Base-by-base conservation (phyloP, 73 alveolate species). In the Paramecium sonneborni region DNA sequence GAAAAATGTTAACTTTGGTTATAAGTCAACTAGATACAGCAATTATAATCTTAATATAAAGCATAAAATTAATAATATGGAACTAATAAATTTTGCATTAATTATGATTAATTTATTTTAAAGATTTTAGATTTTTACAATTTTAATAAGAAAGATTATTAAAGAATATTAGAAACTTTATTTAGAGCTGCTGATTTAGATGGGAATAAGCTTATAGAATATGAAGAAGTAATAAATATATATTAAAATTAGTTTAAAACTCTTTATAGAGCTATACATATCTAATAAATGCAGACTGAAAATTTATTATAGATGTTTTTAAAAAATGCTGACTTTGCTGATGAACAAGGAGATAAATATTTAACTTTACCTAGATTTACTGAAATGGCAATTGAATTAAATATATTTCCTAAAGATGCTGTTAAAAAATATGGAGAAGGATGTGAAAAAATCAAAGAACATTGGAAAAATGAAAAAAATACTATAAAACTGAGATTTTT, bases 181-280 rank as follows among this genome's bases (percentile, higher is more conserved):
- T 79, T 79, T 23, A 30, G 24, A 18, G 90, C 90, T 20, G 90
- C 90, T n/a, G 90, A 79, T 79, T 44, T 79, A 79, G 90, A 79
- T 79, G 90, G 90, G 18, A 79, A 79, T 34, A 79, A 79, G 20
- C 14, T 79, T 10, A 79, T 79, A 2, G 90, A 79, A 79, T 79
- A 79, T 14, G 15, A 57, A 43, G 90, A 79, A 24, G 90, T 79
- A 79, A 14, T 20, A 4, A 46, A 72, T 41, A 23, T 24, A 20
- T 2, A 37, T 21, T 41, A 0, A 32, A 32, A 3, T n/a, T 24
- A 79, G 90, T 79, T 79, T 46, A 79, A 79, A 79, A 79, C 90
- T 20, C 72, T 79, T 24, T 79, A 20, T 46, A 38, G 74, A 24
- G 90, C 90, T 12, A 43, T 79, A 14, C 90, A 79, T 23, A 38